These are phyloP conservation scores for Fonsecaea erecta DNA, from an alignment of 2,329 filamentous ascomycete genomes.

Conservation along the genomic window DNA sequence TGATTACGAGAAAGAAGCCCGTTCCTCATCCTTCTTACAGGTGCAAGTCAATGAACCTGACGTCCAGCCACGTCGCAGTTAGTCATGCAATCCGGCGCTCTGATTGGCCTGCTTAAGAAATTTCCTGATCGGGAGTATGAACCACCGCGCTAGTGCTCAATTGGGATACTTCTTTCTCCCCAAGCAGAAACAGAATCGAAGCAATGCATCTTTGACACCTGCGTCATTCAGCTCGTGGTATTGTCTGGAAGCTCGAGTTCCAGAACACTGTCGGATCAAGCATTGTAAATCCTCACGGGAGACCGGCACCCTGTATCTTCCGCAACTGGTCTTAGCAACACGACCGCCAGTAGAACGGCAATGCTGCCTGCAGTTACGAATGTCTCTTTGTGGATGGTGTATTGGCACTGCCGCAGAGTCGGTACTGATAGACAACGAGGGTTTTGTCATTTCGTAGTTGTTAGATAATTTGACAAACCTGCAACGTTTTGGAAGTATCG, in stretches of 20 bases:
- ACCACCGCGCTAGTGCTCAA: background rate
- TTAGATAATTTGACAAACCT: too few relatives aligned
- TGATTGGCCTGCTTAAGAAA: slow-evolving; percentile 10
- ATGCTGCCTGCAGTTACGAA: too few relatives aligned
- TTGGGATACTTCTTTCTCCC: background rate
- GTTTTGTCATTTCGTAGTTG: too few relatives aligned
- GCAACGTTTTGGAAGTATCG: too few relatives aligned
- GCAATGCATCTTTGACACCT: background rate
- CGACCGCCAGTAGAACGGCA: too few relatives aligned
- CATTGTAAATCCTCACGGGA: background rate
- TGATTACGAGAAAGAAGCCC: background rate
- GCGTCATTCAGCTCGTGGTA: too few relatives aligned
- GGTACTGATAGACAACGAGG: too few relatives aligned
- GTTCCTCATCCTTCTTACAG: background rate
- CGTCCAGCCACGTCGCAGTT: background rate
- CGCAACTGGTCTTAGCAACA: background rate
- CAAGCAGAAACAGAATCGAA: background rate
- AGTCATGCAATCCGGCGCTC: background rate
- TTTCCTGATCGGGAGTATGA: slow-evolving; percentile 13
- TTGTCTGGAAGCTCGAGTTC: background rate
- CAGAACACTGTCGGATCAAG: background rate
- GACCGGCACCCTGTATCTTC: background rate
- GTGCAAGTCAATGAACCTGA: background rate
- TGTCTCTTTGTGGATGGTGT: too few relatives aligned
- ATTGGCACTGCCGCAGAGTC: too few relatives aligned